Base-by-base conservation (phyloP, 2,329 filamentous ascomycete genomes). In the Diaporthe vexans region DNA sequence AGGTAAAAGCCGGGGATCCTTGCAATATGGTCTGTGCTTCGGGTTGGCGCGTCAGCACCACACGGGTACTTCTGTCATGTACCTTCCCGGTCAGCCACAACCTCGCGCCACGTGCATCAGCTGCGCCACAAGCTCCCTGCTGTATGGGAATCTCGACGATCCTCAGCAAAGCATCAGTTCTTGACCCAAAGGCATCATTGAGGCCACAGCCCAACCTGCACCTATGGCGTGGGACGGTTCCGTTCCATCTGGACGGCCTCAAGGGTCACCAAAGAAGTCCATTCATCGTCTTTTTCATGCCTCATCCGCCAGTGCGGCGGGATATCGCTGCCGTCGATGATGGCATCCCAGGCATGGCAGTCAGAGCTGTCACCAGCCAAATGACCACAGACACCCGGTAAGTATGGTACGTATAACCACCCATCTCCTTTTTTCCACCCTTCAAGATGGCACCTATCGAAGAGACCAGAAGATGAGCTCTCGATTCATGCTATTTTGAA, bases 211-310 rank as follows among this genome's bases (percentile, higher is more conserved):
- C 74, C 58, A 68, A 51, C 67, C 72, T 40, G 59, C 74, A 71
- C 37, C 72, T 74, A 54, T 54, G 74, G 35, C 46, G 26, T 63
- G 73, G 48, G 35, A 56, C 61, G 46, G 67, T 57, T 61, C 48
- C 73, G 35, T 59, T 68, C 61, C 26, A 48, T 59, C 46, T 74
- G 74, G 35, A 74, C 24, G 74, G 72, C 72, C 67, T 75, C 72
- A 61, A 75, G 54, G 71, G 68, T 26, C 67, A 57, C 24, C 19
- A 37, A 52, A 51, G 67, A 74, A 63, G 54, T 48, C 33, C 37
- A 43, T 35, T 52, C 21, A 37, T 24, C 35, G 6, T 74, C 72
- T 72, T 74, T 72, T 63, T 61, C 29, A 40, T 24, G 52, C 48
- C 43, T 13, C 72, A 74, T 21, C 70, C 43, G 58, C 24, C 52